Base-by-base conservation (phyloP, 2,329 filamentous ascomycete genomes). In the Verticillium dahliae region DNA sequence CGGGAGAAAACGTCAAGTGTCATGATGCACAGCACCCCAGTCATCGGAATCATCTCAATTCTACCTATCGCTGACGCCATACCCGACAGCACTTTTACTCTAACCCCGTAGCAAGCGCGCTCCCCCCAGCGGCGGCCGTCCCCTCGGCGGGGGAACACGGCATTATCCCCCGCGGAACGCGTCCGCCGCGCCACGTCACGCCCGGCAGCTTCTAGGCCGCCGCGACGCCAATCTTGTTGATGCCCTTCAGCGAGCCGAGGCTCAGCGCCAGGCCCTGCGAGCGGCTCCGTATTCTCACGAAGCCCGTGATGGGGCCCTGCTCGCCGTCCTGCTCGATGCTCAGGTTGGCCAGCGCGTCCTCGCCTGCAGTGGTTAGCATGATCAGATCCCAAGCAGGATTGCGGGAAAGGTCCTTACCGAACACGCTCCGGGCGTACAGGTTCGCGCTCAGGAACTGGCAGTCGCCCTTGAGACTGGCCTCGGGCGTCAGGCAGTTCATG, bases 361-460 rank as follows among this genome's bases (percentile, higher is more conserved):
- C 95, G 66, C 95, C 95, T 99, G 63, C 54, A 33, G 34, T 54
- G 11, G 60, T 75, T 69, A 75, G 67, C 56, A 27, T 4, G 27
- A 22, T 22, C 18, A 22, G 18, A 22, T 22, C 18, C 18, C 18
- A 22, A 22, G 18, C 18, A 22, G 18, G 18, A 22, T 22, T 22
- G 18, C 18, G 18, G 18, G 18, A 22, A 22, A 22, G 18, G 18
- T 22, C 35, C 93, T 81, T 89, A 99, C 95, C 95, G 75, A 99
- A 99, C 58, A 99, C 94, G 74, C 93, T 98, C 70, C 92, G 87
- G 65, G 95, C 95, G 72, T 99, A 99, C 45, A 99, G 79, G 72
- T 99, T 99, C 22, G 95, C 95, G 72, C 93, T 97, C 74, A 99
- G 77, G 82, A 99, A 99, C 73, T 97, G 93, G 74, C 95, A 99